Conservation (phyloP, 1,284 basidiomycete genomes). For the Malassezia japonica region DNA sequence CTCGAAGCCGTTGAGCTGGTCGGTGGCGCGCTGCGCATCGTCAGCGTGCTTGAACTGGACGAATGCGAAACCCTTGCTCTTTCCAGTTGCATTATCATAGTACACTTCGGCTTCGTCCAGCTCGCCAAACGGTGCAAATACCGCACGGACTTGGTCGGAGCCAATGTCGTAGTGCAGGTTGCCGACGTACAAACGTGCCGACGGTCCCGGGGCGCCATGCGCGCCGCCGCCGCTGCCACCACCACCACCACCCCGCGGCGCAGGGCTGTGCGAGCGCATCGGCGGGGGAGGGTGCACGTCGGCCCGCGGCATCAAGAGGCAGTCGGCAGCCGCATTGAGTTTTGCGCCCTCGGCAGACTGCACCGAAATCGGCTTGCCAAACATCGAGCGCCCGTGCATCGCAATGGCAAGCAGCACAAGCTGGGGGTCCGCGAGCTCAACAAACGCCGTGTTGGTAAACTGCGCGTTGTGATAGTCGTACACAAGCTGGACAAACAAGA, state of each 20-base stretch:
- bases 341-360: slow-evolving; percentile 88
- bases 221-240: slow-evolving; percentile 48
- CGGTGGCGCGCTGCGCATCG: slow-evolving; percentile 87
- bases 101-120: slow-evolving; percentile 97
- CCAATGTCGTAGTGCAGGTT: slow-evolving; percentile 92
- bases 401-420: slow-evolving; percentile 79
- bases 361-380: slow-evolving; percentile 93
- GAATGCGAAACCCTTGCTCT: slow-evolving; percentile 95
- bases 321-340: slow-evolving; percentile 22
- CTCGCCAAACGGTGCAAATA: slow-evolving; percentile 96
- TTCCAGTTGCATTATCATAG: slow-evolving; percentile 74
- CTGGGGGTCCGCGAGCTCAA: slow-evolving; percentile 82
- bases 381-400: slow-evolving; percentile 84
- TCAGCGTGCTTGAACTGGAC: slow-evolving; percentile 81
- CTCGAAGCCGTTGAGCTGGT: slow-evolving; percentile 97
- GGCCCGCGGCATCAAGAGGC: background rate
- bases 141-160: slow-evolving; percentile 90
- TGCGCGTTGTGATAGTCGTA: slow-evolving; percentile 83
- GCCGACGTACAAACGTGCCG: slow-evolving; percentile 80
- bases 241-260: background rate
- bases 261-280: slow-evolving; percentile 9
- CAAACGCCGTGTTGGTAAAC: slow-evolving; percentile 93
- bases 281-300: slow-evolving; percentile 6
- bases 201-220: too few relatives aligned
- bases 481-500: slow-evolving; percentile 88